phyloP scores from a whole-genome alignment of 176 grass and related monocot genomes.

The Aegilops umbellulata region DNA sequence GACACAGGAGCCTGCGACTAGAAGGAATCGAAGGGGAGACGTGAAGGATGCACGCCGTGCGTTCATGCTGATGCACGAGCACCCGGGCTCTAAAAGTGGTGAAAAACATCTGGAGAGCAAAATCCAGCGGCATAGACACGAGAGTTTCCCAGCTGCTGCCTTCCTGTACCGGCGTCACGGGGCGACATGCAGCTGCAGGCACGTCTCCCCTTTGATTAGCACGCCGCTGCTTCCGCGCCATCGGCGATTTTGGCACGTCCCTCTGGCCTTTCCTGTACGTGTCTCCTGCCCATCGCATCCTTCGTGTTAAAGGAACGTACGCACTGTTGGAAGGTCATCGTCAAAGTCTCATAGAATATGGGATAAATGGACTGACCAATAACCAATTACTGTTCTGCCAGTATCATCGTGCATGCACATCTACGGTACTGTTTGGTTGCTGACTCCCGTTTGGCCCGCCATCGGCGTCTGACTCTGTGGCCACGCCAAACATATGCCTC shows the following conservation, averaged over 20 bases:
- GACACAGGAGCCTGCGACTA: not conserved
- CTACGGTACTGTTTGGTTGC: not conserved
- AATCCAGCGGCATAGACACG: no score
- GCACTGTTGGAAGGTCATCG: not conserved
- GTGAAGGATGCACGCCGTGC: not conserved
- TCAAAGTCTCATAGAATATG: not conserved
- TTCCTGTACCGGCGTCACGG: no score
- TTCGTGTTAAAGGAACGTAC: not conserved
- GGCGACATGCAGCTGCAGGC: no score
- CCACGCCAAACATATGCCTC: slow-evolving; percentile 6
- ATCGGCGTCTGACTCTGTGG: not conserved
- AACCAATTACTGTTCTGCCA: not conserved
- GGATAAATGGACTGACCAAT: no score
- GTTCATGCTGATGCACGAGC: not conserved
- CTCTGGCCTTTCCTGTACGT: not conserved
- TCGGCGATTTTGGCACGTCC: not conserved
- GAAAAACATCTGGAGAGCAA: no score
- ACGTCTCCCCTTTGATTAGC: not conserved
- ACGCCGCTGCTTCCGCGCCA: not conserved
- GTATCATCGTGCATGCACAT: not conserved
- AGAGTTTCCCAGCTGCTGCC: no score
- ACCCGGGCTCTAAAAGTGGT: no score
- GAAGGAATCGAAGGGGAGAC: not conserved
- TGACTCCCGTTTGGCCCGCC: not conserved
- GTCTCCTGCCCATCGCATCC: not conserved